phyloP scores from a whole-genome alignment of 225 moss, liverwort and hornwort genomes.

The Sphagnum tenellum region DNA sequence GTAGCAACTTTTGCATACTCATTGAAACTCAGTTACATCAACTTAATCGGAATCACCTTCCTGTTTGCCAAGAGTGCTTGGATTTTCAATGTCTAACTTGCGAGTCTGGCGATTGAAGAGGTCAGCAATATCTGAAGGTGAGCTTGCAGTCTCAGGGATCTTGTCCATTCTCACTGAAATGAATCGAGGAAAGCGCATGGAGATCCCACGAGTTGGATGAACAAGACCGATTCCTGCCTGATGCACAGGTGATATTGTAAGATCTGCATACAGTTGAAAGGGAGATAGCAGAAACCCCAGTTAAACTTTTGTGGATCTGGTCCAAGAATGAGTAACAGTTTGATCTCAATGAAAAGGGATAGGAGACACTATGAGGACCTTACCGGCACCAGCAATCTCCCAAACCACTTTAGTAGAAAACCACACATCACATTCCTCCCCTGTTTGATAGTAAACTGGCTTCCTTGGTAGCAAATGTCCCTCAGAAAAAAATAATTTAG shows the following conservation, averaged over 20 bases:
- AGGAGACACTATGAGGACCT: neutral
- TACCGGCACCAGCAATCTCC: constrained; percentile 91
- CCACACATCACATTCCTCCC: constrained; percentile 79
- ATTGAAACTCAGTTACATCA: no score
- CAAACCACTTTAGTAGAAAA: constrained; percentile 82
- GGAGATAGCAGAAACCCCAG: no score
- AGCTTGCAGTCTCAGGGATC: constrained; percentile 62
- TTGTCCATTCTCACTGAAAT: constrained; percentile 73
- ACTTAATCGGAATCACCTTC: no score
- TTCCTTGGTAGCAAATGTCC: constrained; percentile 54
- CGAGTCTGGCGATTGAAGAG: constrained; percentile 76
- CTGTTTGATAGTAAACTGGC: constrained; percentile 73
- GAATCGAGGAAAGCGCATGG: constrained; percentile 87
- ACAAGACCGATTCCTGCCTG: constrained; percentile 79
- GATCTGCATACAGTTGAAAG: constrained; percentile 36
- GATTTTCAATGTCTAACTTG: constrained; percentile 33
- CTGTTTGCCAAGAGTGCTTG: no score
- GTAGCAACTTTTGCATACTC: no score
- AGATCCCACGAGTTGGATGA: constrained; percentile 75
- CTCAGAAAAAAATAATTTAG: constrained; percentile 68
- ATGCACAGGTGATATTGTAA: constrained; percentile 86
- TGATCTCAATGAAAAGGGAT: no score
- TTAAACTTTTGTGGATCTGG: no score
- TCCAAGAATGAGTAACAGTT: no score
- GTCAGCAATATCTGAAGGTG: constrained; percentile 65